Conservation (phyloP, 1,284 basidiomycete genomes). For the Trametes versicolor region DNA sequence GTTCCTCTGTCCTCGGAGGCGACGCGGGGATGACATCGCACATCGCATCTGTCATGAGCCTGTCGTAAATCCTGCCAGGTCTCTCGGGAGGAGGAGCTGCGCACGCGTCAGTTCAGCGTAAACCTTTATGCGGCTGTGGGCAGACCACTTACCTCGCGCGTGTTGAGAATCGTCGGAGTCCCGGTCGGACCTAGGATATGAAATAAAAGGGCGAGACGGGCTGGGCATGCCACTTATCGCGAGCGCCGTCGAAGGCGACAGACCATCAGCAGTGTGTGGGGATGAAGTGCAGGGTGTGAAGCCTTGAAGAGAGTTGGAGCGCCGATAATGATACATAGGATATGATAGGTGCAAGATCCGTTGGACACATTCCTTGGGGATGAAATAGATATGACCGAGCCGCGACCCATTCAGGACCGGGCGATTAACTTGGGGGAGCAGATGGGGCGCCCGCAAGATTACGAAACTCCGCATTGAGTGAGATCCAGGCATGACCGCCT, state of each 20-base stretch:
- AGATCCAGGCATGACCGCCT: slow-evolving; percentile 56
- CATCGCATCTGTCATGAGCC: slow-evolving; percentile 24
- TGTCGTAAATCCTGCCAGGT: neutral
- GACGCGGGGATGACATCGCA: neutral
- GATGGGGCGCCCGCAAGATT: neutral
- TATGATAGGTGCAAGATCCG: slow-evolving; percentile 10
- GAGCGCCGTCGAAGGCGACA: neutral
- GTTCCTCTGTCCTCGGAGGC: slow-evolving; percentile 4
- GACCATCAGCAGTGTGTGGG: slow-evolving; percentile 3
- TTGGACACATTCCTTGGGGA: neutral
- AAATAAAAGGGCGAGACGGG: neutral
- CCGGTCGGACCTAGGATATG: neutral
- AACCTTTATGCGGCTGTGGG: slow-evolving; percentile 5
- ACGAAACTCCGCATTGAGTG: slow-evolving; percentile 38
- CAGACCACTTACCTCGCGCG: slow-evolving; percentile 2
- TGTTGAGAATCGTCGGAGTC: neutral
- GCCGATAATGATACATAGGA: slow-evolving; percentile 25
- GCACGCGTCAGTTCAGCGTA: slow-evolving; percentile 7
- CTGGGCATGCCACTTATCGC: neutral
- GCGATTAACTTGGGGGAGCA: neutral
- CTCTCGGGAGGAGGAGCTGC: slow-evolving; percentile 3
- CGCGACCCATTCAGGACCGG: neutral
- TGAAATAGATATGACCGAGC: neutral
- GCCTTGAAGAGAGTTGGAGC: neutral
- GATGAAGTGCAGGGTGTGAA: neutral